phyloP scores from a whole-genome alignment of 768 basidiomycete species.

The Inosperma sp. region DNA sequence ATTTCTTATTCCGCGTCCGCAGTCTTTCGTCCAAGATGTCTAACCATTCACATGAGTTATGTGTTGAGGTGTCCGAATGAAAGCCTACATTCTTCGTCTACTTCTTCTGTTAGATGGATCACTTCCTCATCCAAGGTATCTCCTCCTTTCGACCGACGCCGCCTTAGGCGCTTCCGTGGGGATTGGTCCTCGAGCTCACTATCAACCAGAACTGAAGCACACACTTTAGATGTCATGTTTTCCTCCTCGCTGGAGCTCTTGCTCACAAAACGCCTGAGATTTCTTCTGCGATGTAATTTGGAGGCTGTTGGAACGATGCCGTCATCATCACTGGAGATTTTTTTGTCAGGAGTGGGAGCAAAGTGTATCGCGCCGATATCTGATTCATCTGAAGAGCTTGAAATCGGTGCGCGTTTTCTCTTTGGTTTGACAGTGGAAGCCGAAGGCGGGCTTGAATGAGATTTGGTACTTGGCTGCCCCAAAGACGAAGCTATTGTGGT shows the following conservation, averaged over 20 bases:
- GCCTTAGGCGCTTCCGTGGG: slow-evolving; percentile 8
- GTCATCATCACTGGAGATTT: slow-evolving; percentile 16
- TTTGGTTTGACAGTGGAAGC: neutral
- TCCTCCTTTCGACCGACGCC: slow-evolving; percentile 12
- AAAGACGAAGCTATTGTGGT: neutral
- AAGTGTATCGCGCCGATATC: slow-evolving; percentile 50
- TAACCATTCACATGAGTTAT: slow-evolving; percentile 21
- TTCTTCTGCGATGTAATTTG: slow-evolving; percentile 8
- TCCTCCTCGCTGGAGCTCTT: slow-evolving; percentile 12
- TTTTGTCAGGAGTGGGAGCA: slow-evolving; percentile 23
- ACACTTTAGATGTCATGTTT: neutral
- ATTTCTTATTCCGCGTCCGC: slow-evolving; percentile 55
- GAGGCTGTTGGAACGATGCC: slow-evolving; percentile 8
- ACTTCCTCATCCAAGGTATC: slow-evolving; percentile 13
- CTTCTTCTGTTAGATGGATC: slow-evolving; percentile 34
- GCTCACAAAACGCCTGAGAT: neutral
- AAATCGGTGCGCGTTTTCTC: slow-evolving; percentile 8
- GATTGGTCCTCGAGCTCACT: neutral
- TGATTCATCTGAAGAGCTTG: slow-evolving; percentile 42
- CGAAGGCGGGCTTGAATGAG: neutral
- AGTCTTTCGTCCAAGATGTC: slow-evolving; percentile 63
- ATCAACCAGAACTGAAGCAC: neutral
- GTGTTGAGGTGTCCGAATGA: neutral
- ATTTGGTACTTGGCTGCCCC: neutral
- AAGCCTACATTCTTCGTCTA: slow-evolving; percentile 54